Base-by-base conservation (phyloP, 2,329 filamentous ascomycete species). In the Diplodia mutila region DNA sequence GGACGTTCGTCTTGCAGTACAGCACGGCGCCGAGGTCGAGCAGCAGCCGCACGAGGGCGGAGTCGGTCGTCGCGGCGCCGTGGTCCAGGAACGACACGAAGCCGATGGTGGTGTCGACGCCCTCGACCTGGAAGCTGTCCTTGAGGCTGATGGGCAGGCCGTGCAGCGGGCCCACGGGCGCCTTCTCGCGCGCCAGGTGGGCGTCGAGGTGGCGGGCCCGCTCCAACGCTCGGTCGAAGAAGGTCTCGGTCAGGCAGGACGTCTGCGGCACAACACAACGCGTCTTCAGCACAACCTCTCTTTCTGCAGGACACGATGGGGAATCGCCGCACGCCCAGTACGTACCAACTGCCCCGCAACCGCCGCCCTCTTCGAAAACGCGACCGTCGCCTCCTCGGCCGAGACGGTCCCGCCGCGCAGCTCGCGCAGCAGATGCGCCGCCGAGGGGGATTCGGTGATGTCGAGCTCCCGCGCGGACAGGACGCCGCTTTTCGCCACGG, bases 271-370 rank as follows among this genome's bases (percentile, higher is more conserved):
- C n/a, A n/a, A n/a, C n/a, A n/a, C n/a, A 12, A 3, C 29, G 14
- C 1, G 18, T 12, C 4, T 32, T 29, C 6, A 25, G 29, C 12
- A 21, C 4, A 25, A 18, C 9, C 6, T n/a, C 59, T 32, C 25
- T n/a, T 21, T 3, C 18, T 12, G 21, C 34, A 2, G 25, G 8
- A 11, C 7, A 48, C 23, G 6, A 1, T 11, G 37, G 11, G 2
- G 29, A 4, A 46, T 16, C n/a, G n/a, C n/a, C n/a, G n/a, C n/a
- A n/a, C n/a, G n/a, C n/a, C n/a, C n/a, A n/a, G n/a, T n/a, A n/a
- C 53, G 16, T 25, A 66, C 65, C 23, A 87, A 76, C 72, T 89
- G 87, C 66, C 90, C 87, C 1, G 87, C 87, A 52, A 85, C 80
- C 0, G 82, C 80, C 1, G 83, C 83, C 7, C 84, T 77, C 71